A percentile compares a stretch with the other conserved stretches of the same genome.
Conservation (phyloP, 495 filamentous ascomycete species). For the Beverwykella pulmonaria region DNA sequence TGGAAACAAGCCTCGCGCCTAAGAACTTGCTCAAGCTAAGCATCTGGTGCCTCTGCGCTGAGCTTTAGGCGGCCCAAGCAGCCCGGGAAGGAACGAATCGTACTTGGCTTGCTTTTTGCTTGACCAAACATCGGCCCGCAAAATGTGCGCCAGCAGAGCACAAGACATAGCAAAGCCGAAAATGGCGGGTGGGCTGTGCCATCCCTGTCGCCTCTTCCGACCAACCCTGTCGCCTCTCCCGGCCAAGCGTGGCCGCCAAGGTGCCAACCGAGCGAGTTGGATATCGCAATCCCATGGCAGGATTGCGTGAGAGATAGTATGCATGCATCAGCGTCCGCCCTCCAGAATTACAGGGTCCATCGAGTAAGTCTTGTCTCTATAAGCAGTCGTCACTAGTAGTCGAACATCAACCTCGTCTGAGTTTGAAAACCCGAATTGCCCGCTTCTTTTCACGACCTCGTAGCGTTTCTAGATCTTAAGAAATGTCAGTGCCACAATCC, state of each 20-base stretch:
- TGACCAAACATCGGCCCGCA: neutral
- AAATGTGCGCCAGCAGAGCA: neutral
- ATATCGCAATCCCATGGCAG: constrained; percentile 27
- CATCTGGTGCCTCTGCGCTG: neutral
- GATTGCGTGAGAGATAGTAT: constrained; percentile 19
- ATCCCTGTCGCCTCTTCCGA: neutral
- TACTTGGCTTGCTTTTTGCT: neutral
- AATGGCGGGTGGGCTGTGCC: neutral
- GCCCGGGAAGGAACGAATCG: neutral
- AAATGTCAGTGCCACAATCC: neutral
- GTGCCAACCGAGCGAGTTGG: constrained; percentile 4
- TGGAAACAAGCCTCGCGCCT: constrained; percentile 16
- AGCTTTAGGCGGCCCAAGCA: neutral
- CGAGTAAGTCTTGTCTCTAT: neutral
- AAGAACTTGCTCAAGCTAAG: constrained; percentile 3
- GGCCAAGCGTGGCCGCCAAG: constrained; percentile 9
- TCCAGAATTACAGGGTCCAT: neutral
- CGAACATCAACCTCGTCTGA: neutral
- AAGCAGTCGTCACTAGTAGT: neutral
- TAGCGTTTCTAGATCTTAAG: neutral
- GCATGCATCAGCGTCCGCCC: neutral
- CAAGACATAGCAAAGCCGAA: neutral
- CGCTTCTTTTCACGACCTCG: neutral
- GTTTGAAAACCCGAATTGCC: neutral
- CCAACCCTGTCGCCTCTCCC: neutral